Percentiles rank a stretch among this genome's conserved stretches.
Evolutionary conservation across 331 rosid genomes (phyloP).

Genomic region (Quercus phellos): DNA sequence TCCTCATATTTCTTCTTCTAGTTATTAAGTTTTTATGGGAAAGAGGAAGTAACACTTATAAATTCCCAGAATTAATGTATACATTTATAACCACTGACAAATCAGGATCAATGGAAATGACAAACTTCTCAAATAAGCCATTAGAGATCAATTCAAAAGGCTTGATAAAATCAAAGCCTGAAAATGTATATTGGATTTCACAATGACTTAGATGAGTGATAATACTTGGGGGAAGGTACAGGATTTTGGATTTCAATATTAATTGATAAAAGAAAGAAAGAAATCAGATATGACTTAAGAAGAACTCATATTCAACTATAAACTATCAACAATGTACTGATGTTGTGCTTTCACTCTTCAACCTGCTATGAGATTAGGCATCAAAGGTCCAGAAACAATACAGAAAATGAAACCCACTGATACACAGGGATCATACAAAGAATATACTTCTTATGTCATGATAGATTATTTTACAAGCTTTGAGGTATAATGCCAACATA

Average conservation of each 20-base stretch:
- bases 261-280: no score
- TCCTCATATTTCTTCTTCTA: no score
- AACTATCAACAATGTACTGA: neutral
- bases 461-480: no score
- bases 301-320: neutral
- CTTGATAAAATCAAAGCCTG: neutral
- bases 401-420: no score
- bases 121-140: neutral
- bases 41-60: no score
- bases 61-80: neutral
- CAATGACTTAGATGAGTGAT: neutral
- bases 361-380: no score
- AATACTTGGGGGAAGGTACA: neutral
- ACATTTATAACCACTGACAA: neutral
- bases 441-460: no score
- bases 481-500: neutral
- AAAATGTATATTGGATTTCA: neutral
- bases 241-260: neutral
- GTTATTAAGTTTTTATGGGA: no score
- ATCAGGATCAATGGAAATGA: neutral
- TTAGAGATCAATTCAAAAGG: neutral
- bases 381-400: no score
- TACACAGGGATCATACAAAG: no score
- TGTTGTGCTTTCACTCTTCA: no score
- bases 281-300: neutral